Evolutionary conservation across 2,329 filamentous ascomycete species (phyloP).

Genomic region (Ophiocordyceps camponoti-saundersi): DNA sequence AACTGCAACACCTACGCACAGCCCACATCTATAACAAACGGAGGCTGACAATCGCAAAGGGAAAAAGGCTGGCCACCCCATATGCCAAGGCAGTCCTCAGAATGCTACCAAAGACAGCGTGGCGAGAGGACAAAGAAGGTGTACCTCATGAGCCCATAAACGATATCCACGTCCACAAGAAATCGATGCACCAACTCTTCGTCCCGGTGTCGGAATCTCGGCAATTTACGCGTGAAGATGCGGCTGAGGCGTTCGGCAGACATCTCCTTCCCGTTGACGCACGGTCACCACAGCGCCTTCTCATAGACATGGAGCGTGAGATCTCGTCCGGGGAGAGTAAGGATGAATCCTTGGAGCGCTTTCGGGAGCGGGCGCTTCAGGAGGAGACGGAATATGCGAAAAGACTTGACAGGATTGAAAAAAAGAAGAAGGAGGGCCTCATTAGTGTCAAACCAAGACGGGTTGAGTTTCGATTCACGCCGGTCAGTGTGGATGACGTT

Average conservation of each 20-base stretch:
- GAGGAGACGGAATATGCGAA: conserved; percentile 22
- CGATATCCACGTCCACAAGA: conserved; percentile 44
- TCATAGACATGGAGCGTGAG: conserved; percentile 37
- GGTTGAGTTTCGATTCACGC: conserved; percentile 46
- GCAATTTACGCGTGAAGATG: conserved; percentile 46
- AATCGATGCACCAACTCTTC: conserved; percentile 48
- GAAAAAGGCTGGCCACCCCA: conserved; percentile 56
- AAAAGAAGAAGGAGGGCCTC: conserved; percentile 21
- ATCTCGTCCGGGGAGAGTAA: conserved; percentile 18
- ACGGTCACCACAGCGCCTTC: conserved; percentile 44
- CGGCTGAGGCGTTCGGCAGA: conserved; percentile 46
- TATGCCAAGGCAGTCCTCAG: conserved; percentile 60
- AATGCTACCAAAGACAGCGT: conserved; percentile 65
- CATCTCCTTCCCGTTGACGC: conserved; percentile 41
- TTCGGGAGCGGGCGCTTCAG: conserved; percentile 23
- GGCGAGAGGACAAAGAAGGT: conserved; percentile 29
- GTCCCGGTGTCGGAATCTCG: conserved; percentile 46
- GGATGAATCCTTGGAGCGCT: conserved; percentile 20
- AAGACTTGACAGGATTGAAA: conserved; percentile 13
- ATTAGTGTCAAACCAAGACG: conserved; percentile 30
- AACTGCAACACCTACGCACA: background rate
- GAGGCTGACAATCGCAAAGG: conserved; percentile 30
- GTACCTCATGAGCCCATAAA: conserved; percentile 42
- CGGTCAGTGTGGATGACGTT: conserved; percentile 38
- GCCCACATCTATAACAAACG: conserved; percentile 43